Conservation (phyloP, 305 asterid genomes). For the Petunia hybrid region DNA sequence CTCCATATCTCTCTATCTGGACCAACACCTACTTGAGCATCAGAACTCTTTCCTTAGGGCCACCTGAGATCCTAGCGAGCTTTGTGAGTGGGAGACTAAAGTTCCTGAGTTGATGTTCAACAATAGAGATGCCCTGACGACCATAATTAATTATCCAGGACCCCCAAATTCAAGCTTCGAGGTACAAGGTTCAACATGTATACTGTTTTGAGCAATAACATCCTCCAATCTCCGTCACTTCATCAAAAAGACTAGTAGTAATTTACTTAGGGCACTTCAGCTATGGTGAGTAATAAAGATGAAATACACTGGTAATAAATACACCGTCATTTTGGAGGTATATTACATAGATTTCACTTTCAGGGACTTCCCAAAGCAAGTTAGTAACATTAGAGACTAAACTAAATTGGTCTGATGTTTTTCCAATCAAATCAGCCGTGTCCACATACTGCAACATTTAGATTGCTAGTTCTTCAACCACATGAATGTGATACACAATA, state of each 20-base stretch:
- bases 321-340: not conserved
- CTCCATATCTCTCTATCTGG: not conserved
- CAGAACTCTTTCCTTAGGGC: not conserved
- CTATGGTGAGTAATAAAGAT: conserved; percentile 16
- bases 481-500: conserved; percentile 23
- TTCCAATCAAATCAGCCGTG: not conserved
- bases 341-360: conserved; percentile 15
- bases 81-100: not conserved
- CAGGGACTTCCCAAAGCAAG: not conserved
- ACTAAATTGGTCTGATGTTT: conserved; percentile 1
- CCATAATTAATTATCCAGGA: not conserved
- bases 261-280: conserved; percentile 6
- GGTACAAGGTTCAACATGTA: conserved; percentile 14
- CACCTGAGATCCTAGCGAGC: conserved; percentile 13
- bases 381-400: not conserved
- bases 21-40: conserved; percentile 3
- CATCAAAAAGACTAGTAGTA: not conserved
- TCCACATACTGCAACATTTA: not conserved
- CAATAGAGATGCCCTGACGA: not conserved
- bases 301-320: not conserved
- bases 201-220: not conserved
- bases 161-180: not conserved
- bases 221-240: not conserved
- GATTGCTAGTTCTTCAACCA: conserved; percentile 2
- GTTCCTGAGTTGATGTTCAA: not conserved